Evolutionary conservation across 2,329 filamentous ascomycete species (phyloP).

Genomic region (Endocalyx cinctus): DNA sequence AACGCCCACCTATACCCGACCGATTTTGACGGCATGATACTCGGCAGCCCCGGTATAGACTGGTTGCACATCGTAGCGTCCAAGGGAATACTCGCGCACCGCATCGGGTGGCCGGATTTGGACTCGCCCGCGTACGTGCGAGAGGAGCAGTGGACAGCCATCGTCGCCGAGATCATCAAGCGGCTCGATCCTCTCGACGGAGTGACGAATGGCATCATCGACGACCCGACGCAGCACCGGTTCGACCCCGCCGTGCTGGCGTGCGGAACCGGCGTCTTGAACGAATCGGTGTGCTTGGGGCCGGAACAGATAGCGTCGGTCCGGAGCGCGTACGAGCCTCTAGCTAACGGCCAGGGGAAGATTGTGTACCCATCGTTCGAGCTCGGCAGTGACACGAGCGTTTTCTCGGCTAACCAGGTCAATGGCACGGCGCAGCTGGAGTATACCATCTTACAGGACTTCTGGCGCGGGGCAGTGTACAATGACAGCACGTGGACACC

Average conservation of each 20-base stretch:
- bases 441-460: constrained; percentile 15
- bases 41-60: constrained; percentile 31
- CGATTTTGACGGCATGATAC: constrained; percentile 49
- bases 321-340: constrained; percentile 12
- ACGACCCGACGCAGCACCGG: constrained; percentile 31
- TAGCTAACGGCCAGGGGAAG: constrained; percentile 5
- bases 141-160: constrained; percentile 33
- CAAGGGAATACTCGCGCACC: constrained; percentile 36
- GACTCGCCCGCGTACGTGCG: constrained; percentile 34
- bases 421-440: constrained; percentile 11
- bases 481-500: constrained; percentile 13
- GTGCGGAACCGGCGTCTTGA: constrained; percentile 11
- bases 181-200: constrained; percentile 39
- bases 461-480: constrained; percentile 15
- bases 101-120: constrained; percentile 35
- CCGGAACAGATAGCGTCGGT: constrained; percentile 13
- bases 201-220: constrained; percentile 35
- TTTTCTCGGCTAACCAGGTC: constrained; percentile 14
- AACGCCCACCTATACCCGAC: constrained; percentile 45
- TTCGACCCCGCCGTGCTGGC: constrained; percentile 20
- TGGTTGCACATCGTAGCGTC: constrained; percentile 24
- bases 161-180: constrained; percentile 31
- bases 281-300: constrained; percentile 8
- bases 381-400: constrained; percentile 10
- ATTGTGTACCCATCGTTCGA: constrained; percentile 16